Base-by-base conservation (phyloP, 768 basidiomycete genomes). In the Tubosaeta sp. region DNA sequence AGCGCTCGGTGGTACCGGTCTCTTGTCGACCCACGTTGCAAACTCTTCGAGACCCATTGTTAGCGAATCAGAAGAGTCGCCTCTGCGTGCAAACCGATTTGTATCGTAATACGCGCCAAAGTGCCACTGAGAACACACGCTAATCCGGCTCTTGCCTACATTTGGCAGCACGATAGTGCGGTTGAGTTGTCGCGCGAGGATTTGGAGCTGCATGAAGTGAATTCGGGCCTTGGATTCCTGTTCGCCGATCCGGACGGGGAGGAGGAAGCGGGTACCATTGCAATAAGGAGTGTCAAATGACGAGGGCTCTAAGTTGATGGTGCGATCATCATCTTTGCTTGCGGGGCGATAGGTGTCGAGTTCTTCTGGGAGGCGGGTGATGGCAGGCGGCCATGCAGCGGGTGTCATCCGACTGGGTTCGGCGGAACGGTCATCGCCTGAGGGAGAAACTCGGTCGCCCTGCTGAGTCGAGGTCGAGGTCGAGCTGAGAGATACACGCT, bases 81-180 rank as follows among this genome's bases (percentile, higher is more conserved):
- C 27, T 12, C 11, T 13, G 22, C 6, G 43, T 9, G 45, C 32
- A 50, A 65, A 54, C 38, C 37, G 58, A 45, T 56, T 66, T 39
- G 64, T 50, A 53, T 77, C 73, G 55, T 83, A 85, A 66, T 83
- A 85, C 8, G 68, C 68, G 3, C 65, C 67, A 55, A 84, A 79
- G 2, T 71, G 66, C 73, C 73, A 76, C 46, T 69, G 65, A 55
- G 72, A 75, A 67, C 83, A 86, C 4, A 71, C 64, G 1, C 79
- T 77, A 32, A 84, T 71, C 34, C 79, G 74, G 43, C 78, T 78
- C 52, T 78, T 77, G 7, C 78, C 78, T 5, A 84, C 81, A 52
- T 81, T 80, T 3, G 84, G 84, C 5, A 86, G 72, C 26, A 85
- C 80, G 33, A 85, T 71, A 4, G 77, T 84, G 6, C 83, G 75